Evolutionary conservation across 768 basidiomycete species (phyloP), one percentile per base, ranked within the genome.

Genomic region (Imleria badia): DNA sequence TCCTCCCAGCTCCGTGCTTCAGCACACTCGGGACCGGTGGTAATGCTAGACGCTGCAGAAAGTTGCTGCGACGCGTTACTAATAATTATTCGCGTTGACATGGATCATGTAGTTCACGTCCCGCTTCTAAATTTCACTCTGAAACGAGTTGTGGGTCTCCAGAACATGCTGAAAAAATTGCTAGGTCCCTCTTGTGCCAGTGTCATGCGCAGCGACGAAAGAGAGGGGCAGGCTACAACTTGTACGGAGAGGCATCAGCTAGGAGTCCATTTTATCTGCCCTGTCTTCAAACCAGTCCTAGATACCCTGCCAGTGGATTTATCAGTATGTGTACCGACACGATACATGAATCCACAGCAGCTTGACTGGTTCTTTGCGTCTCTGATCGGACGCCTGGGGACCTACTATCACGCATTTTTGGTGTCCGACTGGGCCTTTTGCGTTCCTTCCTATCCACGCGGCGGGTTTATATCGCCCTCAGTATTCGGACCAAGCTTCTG

Each of bases 61-160:
- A 41, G 20, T 13, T 59, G 70, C 19, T 75, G 71, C 26, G 72
- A 76, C 51, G 76, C 73, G n/a, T 40, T 58, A n/a, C n/a, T n/a
- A n/a, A n/a, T n/a, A 48, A 51, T 58, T 15, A 6, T 58, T 19
- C 36, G 46, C 6, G 54, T 40, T 3, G n/a, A 58, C 5, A 20
- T 40, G 41, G 35, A 56, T 1, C 9, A 34, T 40, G 54, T 36
- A 0, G 11, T 52, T 10, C 54, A 56, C 20, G 50, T 51, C n/a
- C 56, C 56, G 3, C 56, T 58, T n/a, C 52, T 31, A 8, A 35
- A 26, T 19, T 54, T 45, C 44, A 36, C 47, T 22, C 33, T 45
- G 7, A 33, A 26, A 30, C 52, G 36, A 49, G 54, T 19, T 10
- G 22, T 3, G 8, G 15, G 5, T 11, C 52, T 58, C 30, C 47